Conservation (phyloP, 345 rosid species). For the Mangifera indica region DNA sequence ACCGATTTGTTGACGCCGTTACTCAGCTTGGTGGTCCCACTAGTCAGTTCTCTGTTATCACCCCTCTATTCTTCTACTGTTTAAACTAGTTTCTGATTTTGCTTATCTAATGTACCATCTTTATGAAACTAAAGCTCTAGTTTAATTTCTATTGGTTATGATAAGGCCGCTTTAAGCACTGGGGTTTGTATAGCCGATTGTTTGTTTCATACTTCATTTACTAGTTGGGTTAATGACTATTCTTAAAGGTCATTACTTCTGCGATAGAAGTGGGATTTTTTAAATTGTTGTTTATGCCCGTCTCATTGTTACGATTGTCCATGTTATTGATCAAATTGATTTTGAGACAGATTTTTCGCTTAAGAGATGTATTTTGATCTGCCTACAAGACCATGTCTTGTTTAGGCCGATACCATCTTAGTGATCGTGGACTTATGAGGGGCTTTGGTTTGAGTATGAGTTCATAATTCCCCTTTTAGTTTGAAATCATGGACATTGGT, state of each 20-base stretch:
- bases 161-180: no score
- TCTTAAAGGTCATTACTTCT: background rate
- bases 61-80: background rate
- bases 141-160: no score
- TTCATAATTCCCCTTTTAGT: background rate
- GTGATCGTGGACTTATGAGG: background rate
- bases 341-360: background rate
- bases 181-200: no score
- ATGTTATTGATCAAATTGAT: background rate
- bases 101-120: no score
- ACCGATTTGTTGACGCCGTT: conserved; percentile 86
- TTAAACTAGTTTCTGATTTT: no score
- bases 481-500: background rate
- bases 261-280: no score
- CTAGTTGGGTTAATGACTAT: background rate
- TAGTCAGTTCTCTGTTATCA: conserved; percentile 38
- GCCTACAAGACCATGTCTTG: background rate
- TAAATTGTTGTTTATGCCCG: background rate
- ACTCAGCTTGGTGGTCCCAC: conserved; percentile 85
- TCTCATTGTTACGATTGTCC: background rate
- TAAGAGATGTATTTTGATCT: background rate
- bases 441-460: background rate
- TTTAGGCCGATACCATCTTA: background rate
- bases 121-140: no score
- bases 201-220: no score